A percentile compares a stretch with the other conserved stretches of the same genome.
phyloP scores from a whole-genome alignment of 768 basidiomycete species.

The Pisolithus albus region DNA sequence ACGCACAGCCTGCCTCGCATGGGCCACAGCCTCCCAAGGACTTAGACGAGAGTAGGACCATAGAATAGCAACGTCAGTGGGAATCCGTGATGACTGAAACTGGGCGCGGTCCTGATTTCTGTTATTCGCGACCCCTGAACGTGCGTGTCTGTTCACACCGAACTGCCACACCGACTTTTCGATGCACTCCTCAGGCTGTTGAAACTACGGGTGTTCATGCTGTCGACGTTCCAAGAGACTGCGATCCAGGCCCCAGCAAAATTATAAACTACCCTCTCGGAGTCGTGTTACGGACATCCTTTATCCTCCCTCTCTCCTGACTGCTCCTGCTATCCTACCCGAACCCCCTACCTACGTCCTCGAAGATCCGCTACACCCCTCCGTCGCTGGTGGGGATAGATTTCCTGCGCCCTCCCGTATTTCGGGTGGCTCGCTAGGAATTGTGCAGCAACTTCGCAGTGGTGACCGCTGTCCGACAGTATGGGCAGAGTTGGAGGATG shows the following conservation, averaged over 20 bases:
- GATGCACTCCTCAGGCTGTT: slow-evolving; percentile 7
- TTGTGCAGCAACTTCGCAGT: too few relatives aligned
- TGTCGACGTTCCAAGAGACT: not conserved
- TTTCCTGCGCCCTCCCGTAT: not conserved
- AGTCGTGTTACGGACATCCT: slow-evolving; percentile 19
- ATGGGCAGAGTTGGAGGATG: too few relatives aligned
- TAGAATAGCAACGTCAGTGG: slow-evolving; percentile 6
- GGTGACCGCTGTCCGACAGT: too few relatives aligned
- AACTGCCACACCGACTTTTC: not conserved
- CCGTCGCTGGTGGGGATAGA: not conserved
- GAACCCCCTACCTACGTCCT: slow-evolving; percentile 18
- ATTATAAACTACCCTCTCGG: slow-evolving; percentile 11
- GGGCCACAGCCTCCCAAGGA: not conserved
- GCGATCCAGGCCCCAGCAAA: not conserved
- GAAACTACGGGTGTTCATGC: not conserved
- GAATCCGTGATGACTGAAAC: slow-evolving; percentile 4
- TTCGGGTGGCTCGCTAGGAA: too few relatives aligned
- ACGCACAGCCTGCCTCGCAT: not conserved
- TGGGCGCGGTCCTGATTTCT: slow-evolving; percentile 8
- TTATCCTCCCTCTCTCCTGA: slow-evolving; percentile 18
- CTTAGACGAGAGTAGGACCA: not conserved
- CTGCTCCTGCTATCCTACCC: slow-evolving; percentile 3
- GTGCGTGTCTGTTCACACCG: not conserved
- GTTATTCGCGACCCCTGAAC: slow-evolving; percentile 3
- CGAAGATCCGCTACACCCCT: not conserved